phyloP scores from a whole-genome alignment of 352 stramenopile species.

The Pythium dissotocum region DNA sequence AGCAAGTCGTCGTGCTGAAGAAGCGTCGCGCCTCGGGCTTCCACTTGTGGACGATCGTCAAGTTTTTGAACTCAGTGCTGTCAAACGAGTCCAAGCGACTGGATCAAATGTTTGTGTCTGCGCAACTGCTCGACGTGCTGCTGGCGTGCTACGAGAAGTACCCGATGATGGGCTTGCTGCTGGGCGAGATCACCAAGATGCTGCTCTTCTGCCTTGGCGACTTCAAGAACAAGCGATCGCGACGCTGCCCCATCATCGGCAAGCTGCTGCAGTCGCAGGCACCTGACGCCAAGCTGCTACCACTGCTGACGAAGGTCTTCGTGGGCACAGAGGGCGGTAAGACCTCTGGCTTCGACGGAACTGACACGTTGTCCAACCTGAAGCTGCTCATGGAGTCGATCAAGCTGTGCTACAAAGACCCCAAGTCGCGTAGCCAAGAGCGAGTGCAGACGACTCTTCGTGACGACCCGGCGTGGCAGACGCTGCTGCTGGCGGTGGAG shows the following conservation, averaged over 20 bases:
- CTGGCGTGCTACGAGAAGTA: constrained; percentile 84
- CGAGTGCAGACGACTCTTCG: constrained; percentile 59
- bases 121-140: constrained; percentile 66
- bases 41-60: constrained; percentile 74
- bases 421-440: constrained; percentile 73
- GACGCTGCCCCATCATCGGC: constrained; percentile 76
- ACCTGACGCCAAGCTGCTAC: constrained; percentile 53
- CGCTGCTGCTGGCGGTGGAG: constrained; percentile 54
- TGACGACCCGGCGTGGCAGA: constrained; percentile 54
- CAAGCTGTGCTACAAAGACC: constrained; percentile 72
- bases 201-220: constrained; percentile 82
- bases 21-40: constrained; percentile 65
- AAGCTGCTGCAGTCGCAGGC: constrained; percentile 59
- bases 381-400: constrained; percentile 82
- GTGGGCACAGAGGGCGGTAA: constrained; percentile 42
- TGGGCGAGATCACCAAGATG: constrained; percentile 87
- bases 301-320: constrained; percentile 65
- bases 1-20: constrained; percentile 71
- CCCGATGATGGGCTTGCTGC: constrained; percentile 70
- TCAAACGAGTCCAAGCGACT: constrained; percentile 83
- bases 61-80: constrained; percentile 72
- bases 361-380: constrained; percentile 75
- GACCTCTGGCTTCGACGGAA: constrained; percentile 44
- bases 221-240: constrained; percentile 86
- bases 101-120: constrained; percentile 81